Evolutionary conservation across 2,329 filamentous ascomycete genomes (phyloP), one percentile per base, ranked within the genome.

Genomic region (Phialophora chinensis): DNA sequence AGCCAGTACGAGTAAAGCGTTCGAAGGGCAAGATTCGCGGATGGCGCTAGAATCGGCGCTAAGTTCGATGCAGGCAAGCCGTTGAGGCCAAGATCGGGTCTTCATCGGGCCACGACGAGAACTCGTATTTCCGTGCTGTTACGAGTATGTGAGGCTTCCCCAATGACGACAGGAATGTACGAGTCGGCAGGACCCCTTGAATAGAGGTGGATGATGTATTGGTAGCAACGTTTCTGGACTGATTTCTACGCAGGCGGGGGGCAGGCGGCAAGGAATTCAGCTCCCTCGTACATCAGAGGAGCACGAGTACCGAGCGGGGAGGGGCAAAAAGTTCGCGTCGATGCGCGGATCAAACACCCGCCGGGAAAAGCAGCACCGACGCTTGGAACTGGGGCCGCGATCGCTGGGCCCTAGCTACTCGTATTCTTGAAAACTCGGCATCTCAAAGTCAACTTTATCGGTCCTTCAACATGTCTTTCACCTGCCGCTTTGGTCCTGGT

Each of bases 1-100:
- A 42, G 47, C 47, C 47, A 52, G 20, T 25, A 11, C 8, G 8
- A 4, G 47, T 25, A 38, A 17, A 47, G 35, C 33, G 62, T 65
- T 56, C n/a, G 52, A 29, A 49, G 44, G 35, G 47, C 27, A 49
- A 50, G 57, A 63, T 66, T 66, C 29, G 56, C 60, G 53, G 63
- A 63, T 12, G 14, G 35, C 63, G 61, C 67, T 69, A 69, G 57
- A 61, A 69, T 69, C 67, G 56, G 58, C 35, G 49, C 67, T 66
- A 69, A 44, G 33, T 52, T 61, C 2, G 17, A 57, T 33, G n/a
- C 8, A 29, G 29, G 10, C 27, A 56, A 4, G 53, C 20, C 23
- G 35, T 14, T 27, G 49, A 54, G 27, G 44, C 44, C 49, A 33
- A 27, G 25, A 23, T 55, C 29, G 29, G 59, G 14, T 33, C 42